phyloP scores from a whole-genome alignment of 805 yeast genomes.

The Candida khao-thaluensis region DNA sequence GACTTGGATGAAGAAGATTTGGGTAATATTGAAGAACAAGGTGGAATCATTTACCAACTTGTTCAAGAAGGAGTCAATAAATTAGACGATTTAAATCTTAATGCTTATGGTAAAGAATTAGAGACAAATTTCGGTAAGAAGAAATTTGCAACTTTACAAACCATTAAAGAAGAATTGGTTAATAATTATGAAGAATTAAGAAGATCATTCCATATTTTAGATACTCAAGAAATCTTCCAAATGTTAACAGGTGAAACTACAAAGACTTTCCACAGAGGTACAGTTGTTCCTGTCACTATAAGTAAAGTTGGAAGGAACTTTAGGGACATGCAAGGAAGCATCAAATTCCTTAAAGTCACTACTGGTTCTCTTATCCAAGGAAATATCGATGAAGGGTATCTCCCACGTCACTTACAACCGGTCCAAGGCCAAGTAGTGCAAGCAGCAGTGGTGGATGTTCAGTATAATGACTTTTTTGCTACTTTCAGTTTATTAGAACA shows the following conservation, averaged over 20 bases:
- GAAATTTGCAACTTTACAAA: slow-evolving; percentile 75
- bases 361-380: slow-evolving; percentile 44
- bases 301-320: slow-evolving; percentile 64
- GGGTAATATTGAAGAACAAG: slow-evolving; percentile 74
- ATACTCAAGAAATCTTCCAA: slow-evolving; percentile 73
- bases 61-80: slow-evolving; percentile 68
- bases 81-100: slow-evolving; percentile 82
- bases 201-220: slow-evolving; percentile 62
- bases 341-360: slow-evolving; percentile 40
- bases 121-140: slow-evolving; percentile 69
- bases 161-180: slow-evolving; percentile 83
- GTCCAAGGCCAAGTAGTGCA: slow-evolving; percentile 78
- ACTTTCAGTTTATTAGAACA: slow-evolving; percentile 67
- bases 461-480: slow-evolving; percentile 73
- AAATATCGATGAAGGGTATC: slow-evolving; percentile 46
- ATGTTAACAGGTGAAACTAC: slow-evolving; percentile 85
- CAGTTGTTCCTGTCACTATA: slow-evolving; percentile 72
- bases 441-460: slow-evolving; percentile 70
- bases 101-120: slow-evolving; percentile 89
- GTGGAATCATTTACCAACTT: slow-evolving; percentile 75
- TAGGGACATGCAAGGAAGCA: slow-evolving; percentile 49
- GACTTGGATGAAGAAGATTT: slow-evolving; percentile 94
- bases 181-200: slow-evolving; percentile 87
- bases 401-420: slow-evolving; percentile 43
- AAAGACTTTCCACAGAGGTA: slow-evolving; percentile 64